These are phyloP conservation scores for Populus davidiana DNA, from an alignment of 345 rosid species.

Conservation along the genomic window DNA sequence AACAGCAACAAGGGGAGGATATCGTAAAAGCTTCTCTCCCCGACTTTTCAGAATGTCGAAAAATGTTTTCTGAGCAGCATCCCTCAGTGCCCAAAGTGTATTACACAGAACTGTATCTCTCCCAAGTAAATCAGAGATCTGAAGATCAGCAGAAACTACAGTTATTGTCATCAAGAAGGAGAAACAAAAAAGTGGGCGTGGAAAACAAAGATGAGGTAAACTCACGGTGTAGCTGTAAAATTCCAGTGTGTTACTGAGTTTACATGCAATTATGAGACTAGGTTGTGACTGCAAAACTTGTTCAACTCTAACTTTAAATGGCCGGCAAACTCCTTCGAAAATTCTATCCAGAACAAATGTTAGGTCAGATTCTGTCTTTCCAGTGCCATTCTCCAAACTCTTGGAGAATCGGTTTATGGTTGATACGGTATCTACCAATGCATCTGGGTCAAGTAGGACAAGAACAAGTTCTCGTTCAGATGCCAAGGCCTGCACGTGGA, in stretches of 20 bases:
- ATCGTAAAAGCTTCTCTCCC: constrained; percentile 90
- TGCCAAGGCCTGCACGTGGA: constrained; percentile 75
- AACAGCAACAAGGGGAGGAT: constrained; percentile 89
- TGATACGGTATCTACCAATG: constrained; percentile 53
- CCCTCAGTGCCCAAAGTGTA: constrained; percentile 79
- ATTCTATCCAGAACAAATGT: constrained; percentile 93
- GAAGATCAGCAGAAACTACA: constrained; percentile 12
- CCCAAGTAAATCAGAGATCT: constrained; percentile 93
- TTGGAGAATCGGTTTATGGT: constrained; percentile 44
- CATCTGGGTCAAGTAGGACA: constrained; percentile 76
- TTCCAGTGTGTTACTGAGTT: constrained; percentile 85
- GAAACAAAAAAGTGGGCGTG: background rate
- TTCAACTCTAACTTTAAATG: constrained; percentile 98
- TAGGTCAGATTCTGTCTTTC: constrained; percentile 74
- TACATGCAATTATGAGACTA: constrained; percentile 79
- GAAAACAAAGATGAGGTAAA: constrained; percentile 16
- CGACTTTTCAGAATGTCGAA: constrained; percentile 83
- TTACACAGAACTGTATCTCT: constrained; percentile 80
- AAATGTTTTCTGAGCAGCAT: constrained; percentile 92
- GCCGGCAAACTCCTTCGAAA: constrained; percentile 98
- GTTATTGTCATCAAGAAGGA: background rate
- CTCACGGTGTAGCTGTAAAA: constrained; percentile 93
- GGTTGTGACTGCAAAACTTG: constrained; percentile 98
- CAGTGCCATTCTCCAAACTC: constrained; percentile 50
- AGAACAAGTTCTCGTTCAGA: constrained; percentile 94